phyloP scores from a whole-genome alignment of 768 basidiomycete genomes.

The Coprinopsis strossmayeri region DNA sequence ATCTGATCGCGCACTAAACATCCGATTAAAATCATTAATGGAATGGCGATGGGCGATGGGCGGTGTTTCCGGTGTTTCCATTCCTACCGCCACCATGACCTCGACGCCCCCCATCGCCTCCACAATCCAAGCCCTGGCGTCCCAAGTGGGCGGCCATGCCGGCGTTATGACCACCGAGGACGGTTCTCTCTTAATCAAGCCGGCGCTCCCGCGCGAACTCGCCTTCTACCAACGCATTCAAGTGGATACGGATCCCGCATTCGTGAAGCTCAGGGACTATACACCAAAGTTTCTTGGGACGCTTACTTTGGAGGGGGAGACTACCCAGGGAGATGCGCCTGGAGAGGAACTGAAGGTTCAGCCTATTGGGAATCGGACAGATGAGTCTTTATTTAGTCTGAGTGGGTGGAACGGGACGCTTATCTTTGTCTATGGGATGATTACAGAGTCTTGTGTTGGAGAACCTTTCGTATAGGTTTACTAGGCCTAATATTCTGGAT shows the following conservation, averaged over 20 bases:
- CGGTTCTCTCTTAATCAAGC: conserved; percentile 77
- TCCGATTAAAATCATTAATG: too few relatives aligned
- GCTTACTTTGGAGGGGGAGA: conserved; percentile 60
- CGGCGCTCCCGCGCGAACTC: conserved; percentile 55
- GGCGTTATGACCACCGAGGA: conserved; percentile 69
- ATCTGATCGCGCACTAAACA: too few relatives aligned
- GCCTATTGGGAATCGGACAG: conserved; percentile 34
- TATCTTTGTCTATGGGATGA: neutral
- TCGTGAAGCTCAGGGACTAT: conserved; percentile 46
- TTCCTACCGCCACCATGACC: too few relatives aligned
- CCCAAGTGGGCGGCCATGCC: conserved; percentile 80
- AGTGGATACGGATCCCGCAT: conserved; percentile 22
- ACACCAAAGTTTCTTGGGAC: conserved; percentile 79
- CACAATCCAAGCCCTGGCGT: conserved; percentile 28
- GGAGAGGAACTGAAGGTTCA: conserved; percentile 19
- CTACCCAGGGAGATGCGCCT: conserved; percentile 24
- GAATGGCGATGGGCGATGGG: too few relatives aligned
- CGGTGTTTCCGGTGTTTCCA: too few relatives aligned
- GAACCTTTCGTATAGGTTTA: conserved; percentile 70
- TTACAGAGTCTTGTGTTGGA: conserved; percentile 76
- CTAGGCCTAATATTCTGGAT: conserved; percentile 83
- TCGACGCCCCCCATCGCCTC: too few relatives aligned
- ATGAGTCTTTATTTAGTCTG: conserved; percentile 27
- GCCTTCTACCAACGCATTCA: conserved; percentile 62
- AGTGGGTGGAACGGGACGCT: conserved; percentile 9